A percentile compares a stretch with the other conserved stretches of the same genome.
Evolutionary conservation across 305 asterid genomes (phyloP).

Genomic region (Fraxinus albicans): DNA sequence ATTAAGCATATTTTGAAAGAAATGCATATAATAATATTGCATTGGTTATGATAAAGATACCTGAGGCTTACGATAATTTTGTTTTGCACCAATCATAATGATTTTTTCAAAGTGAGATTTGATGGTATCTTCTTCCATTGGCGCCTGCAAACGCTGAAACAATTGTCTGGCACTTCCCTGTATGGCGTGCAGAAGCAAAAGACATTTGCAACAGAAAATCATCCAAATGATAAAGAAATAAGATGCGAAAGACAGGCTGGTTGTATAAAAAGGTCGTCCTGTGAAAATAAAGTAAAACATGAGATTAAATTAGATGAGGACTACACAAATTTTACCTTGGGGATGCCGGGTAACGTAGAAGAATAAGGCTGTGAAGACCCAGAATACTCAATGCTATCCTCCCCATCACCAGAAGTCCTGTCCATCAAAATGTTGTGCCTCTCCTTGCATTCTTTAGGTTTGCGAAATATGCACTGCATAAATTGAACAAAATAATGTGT

Average conservation of each 20-base stretch:
- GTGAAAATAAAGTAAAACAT: neutral
- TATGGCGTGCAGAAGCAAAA: constrained; percentile 27
- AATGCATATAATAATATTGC: neutral
- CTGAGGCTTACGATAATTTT: constrained; percentile 47
- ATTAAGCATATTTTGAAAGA: constrained; percentile 14
- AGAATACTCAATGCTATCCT: constrained; percentile 82
- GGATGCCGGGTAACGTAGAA: constrained; percentile 84
- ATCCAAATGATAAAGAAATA: constrained; percentile 3
- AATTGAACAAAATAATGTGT: constrained; percentile 18
- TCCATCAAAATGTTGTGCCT: constrained; percentile 71
- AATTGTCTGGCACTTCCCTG: constrained; percentile 86
- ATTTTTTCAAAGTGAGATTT: constrained; percentile 81
- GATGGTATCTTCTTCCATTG: constrained; percentile 74
- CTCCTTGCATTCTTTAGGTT: constrained; percentile 83
- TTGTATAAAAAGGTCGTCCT: neutral
- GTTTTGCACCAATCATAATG: constrained; percentile 52
- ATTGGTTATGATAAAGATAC: constrained; percentile 31
- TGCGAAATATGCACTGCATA: constrained; percentile 70
- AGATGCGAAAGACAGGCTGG: neutral
- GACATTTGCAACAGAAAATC: constrained; percentile 14
- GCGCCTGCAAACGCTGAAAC: constrained; percentile 83
- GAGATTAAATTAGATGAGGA: constrained; percentile 14
- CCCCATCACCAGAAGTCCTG: constrained; percentile 71
- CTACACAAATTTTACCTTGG: constrained; percentile 45
- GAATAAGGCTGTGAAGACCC: constrained; percentile 82